Evolutionary conservation across 75 land plant species (phyloP), one percentile per base, ranked within the genome.

Genomic region (Chamaecyparis obtusa): DNA sequence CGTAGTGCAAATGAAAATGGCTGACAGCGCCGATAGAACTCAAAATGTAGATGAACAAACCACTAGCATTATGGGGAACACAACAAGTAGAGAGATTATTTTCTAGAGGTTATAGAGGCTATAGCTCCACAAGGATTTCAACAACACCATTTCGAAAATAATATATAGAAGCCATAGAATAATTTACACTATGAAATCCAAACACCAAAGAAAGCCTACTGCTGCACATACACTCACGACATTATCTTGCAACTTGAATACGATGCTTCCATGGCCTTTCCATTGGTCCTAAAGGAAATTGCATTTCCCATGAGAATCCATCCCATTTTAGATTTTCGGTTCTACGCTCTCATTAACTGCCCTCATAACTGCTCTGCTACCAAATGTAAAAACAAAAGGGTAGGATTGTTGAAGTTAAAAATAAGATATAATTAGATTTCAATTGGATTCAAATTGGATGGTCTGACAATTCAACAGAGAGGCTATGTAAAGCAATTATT

Each of bases 271-370:
- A 86, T 44, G 95, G 96, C 82, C 96, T 89, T 69, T 92, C 92
- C 43, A 93, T 93, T 30, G 96, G 96, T 46, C 97, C 96, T 15
- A 92, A 95, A 11, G 90, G 89, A 35, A 94, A 92, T n/a, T 92
- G 93, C 27, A n/a, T n/a, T n/a, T n/a, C n/a, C n/a, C n/a, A n/a
- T n/a, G n/a, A n/a, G n/a, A n/a, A n/a, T n/a, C n/a, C n/a, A n/a
- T n/a, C n/a, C n/a, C n/a, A n/a, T n/a, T n/a, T n/a, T n/a, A n/a
- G n/a, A n/a, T n/a, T n/a, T n/a, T n/a, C n/a, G n/a, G n/a, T n/a
- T n/a, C n/a, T n/a, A n/a, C n/a, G n/a, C n/a, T n/a, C n/a, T n/a
- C n/a, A n/a, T n/a, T n/a, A n/a, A n/a, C n/a, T n/a, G n/a, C n/a
- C n/a, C n/a, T n/a, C n/a, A n/a, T n/a, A n/a, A n/a, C n/a, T n/a